Conservation (phyloP, 106 monocot species). For the Apostasia ramifera region DNA sequence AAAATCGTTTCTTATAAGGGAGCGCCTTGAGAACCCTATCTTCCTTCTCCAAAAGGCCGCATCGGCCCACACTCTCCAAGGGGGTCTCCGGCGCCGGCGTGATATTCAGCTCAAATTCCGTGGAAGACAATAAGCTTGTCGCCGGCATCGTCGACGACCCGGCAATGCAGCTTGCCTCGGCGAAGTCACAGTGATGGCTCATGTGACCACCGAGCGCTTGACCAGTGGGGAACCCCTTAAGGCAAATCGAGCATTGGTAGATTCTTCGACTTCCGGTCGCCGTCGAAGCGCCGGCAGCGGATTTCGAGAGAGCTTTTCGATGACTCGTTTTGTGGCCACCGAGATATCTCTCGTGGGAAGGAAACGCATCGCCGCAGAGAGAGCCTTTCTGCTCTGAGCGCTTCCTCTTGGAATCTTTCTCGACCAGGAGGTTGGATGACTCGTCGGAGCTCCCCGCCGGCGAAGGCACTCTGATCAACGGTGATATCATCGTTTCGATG, state of each 20-base stretch:
- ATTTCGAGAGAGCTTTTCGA: too few relatives aligned
- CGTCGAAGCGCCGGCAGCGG: too few relatives aligned
- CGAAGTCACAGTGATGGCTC: slow-evolving; percentile 31
- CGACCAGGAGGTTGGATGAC: too few relatives aligned
- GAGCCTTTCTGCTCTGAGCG: too few relatives aligned
- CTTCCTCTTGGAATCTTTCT: too few relatives aligned
- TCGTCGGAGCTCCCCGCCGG: background rate
- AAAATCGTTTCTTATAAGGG: slow-evolving; percentile 35
- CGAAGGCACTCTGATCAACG: too few relatives aligned
- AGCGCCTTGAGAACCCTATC: slow-evolving; percentile 51
- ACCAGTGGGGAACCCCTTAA: too few relatives aligned
- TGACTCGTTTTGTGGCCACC: too few relatives aligned
- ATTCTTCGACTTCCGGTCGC: slow-evolving; percentile 1
- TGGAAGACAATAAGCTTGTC: background rate
- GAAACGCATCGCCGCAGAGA: too few relatives aligned
- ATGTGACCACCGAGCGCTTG: slow-evolving; percentile 5
- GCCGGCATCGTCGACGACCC: background rate
- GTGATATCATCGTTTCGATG: too few relatives aligned
- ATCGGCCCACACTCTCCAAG: slow-evolving; percentile 5
- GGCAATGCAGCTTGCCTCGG: slow-evolving; percentile 7
- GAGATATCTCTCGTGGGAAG: too few relatives aligned
- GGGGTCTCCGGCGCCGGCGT: slow-evolving; percentile 19
- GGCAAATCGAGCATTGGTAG: too few relatives aligned
- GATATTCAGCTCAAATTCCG: slow-evolving; percentile 27
- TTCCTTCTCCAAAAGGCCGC: slow-evolving; percentile 18